Evolutionary conservation across 768 basidiomycete species (phyloP).

Genomic region (Amanita phalloides): DNA sequence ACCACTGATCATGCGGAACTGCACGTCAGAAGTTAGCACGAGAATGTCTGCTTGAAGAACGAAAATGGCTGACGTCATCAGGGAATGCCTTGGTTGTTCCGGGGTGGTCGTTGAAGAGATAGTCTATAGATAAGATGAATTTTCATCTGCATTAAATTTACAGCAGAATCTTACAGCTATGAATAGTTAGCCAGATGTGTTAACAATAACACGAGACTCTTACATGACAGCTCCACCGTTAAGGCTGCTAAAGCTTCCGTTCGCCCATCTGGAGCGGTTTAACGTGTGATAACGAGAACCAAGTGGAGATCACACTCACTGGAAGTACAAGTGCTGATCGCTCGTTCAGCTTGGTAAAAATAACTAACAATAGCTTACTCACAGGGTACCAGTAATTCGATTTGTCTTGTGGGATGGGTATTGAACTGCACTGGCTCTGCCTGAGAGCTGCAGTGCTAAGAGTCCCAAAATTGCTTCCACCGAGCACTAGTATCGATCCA

Average conservation of each 20-base stretch:
- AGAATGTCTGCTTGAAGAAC: constrained; percentile 1
- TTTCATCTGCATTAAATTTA: neutral
- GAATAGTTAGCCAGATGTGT: neutral
- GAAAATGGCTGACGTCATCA: constrained; percentile 30
- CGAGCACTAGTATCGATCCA: constrained; percentile 26
- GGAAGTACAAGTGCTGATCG: constrained; percentile 37
- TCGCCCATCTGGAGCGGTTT: constrained; percentile 23
- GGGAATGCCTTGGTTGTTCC: constrained; percentile 42
- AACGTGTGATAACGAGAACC: neutral
- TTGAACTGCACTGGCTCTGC: constrained; percentile 39
- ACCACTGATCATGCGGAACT: constrained; percentile 49
- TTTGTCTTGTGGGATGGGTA: constrained; percentile 43
- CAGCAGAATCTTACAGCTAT: constrained; percentile 1
- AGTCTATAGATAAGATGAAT: constrained; percentile 22
- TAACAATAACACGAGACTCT: neutral
- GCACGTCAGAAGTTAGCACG: constrained; percentile 1
- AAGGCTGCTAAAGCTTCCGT: constrained; percentile 15
- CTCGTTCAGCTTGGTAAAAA: constrained; percentile 4
- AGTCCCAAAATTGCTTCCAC: constrained; percentile 41
- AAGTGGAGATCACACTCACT: constrained; percentile 19
- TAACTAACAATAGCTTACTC: constrained; percentile 9
- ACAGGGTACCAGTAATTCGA: constrained; percentile 45
- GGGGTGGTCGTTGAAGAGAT: constrained; percentile 34
- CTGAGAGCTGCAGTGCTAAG: constrained; percentile 30
- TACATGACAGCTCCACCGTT: constrained; percentile 19